Evolutionary conservation across 169 alveolate genomes (phyloP).

Genomic region (Prorocentrum cordatum): DNA sequence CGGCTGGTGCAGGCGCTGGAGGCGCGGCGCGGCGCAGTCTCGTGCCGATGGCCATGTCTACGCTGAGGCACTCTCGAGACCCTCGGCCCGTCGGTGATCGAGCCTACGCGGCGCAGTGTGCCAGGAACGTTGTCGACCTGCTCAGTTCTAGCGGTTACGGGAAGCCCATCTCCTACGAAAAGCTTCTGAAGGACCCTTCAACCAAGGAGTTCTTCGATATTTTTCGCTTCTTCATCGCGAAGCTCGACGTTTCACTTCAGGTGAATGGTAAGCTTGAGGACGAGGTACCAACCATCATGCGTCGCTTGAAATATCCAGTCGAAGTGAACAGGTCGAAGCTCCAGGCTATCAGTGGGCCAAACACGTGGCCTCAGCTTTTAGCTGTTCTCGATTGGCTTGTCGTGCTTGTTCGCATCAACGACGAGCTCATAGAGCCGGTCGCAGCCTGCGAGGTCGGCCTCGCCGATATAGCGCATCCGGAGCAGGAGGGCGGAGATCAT

Average conservation of each 20-base stretch:
- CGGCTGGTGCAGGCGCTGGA: no score
- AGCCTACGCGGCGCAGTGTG: no score
- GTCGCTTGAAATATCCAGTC: conserved; percentile 55
- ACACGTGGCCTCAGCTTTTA: conserved; percentile 32
- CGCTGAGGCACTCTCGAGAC: no score
- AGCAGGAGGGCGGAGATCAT: conserved; percentile 10
- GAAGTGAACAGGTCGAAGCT: conserved; percentile 58
- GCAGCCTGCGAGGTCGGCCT: conserved; percentile 46
- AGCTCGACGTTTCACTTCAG: conserved; percentile 18
- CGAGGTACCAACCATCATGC: conserved; percentile 67
- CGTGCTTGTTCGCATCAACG: conserved; percentile 26
- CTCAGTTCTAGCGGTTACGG: no score
- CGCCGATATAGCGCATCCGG: no score
- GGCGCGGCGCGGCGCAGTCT: no score
- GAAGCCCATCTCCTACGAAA: no score
- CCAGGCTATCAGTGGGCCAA: conserved; percentile 69
- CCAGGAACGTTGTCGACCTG: no score
- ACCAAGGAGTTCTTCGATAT: conserved; percentile 35
- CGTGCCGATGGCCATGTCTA: no score
- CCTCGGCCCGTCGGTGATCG: no score
- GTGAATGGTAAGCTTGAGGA: conserved; percentile 62
- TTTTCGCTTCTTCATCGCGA: conserved; percentile 38
- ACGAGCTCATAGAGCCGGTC: conserved; percentile 34
- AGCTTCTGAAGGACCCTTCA: not conserved
- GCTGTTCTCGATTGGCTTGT: not conserved